phyloP scores from a whole-genome alignment of 257 asterid genomes.

The Knoxia roxburghii region DNA sequence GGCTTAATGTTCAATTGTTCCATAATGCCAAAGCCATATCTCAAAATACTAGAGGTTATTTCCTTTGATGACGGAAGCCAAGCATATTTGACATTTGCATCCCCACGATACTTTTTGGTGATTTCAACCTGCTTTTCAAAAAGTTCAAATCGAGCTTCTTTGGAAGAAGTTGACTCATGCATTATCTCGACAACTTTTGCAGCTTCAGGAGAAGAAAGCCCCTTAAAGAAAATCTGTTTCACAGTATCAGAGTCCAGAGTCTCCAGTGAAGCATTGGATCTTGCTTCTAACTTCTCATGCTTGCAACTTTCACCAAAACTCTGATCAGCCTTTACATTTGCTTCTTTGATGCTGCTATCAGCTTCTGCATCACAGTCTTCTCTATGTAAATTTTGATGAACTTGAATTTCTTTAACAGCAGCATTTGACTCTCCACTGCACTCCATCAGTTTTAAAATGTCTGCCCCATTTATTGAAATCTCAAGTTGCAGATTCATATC shows the following conservation, averaged over 20 bases:
- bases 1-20: constrained; percentile 32
- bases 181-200: constrained; percentile 43
- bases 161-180: constrained; percentile 30
- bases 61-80: constrained; percentile 82
- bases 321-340: constrained; percentile 28
- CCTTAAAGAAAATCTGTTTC: constrained; percentile 45
- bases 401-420: constrained; percentile 32
- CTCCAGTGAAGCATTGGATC: constrained; percentile 17
- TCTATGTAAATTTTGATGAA: constrained; percentile 27
- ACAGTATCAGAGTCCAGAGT: constrained; percentile 33
- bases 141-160: constrained; percentile 57
- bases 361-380: constrained; percentile 35
- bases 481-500: constrained; percentile 67
- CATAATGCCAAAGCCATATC: constrained; percentile 57
- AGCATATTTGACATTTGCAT: constrained; percentile 63
- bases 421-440: constrained; percentile 70
- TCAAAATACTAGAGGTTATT: constrained; percentile 37
- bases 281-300: constrained; percentile 19
- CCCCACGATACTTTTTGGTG: constrained; percentile 56
- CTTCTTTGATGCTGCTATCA: constrained; percentile 29
- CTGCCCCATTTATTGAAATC: constrained; percentile 59
- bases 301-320: constrained; percentile 24
- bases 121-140: constrained; percentile 72
- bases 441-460: constrained; percentile 38
- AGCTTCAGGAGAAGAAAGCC: constrained; percentile 28